Evolutionary conservation across 257 asterid species (phyloP).

Genomic region (Salvia rosmarinus): DNA sequence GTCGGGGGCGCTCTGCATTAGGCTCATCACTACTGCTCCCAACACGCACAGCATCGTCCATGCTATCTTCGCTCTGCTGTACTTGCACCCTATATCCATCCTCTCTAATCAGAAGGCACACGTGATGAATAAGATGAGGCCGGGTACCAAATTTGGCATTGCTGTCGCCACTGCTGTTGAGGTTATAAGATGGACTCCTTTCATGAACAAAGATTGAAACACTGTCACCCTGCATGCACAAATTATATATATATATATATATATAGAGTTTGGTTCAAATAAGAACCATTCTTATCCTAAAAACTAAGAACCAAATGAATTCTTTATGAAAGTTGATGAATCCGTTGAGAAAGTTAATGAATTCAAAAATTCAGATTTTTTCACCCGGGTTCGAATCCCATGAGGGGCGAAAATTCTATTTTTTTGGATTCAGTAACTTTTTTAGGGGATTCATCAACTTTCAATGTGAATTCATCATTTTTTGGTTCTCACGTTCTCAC

Average conservation of each 20-base stretch:
- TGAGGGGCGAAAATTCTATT: no score
- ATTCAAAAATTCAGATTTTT: no score
- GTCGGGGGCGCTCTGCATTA: slow-evolving; percentile 58
- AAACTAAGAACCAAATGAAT: no score
- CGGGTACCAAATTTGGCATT: slow-evolving; percentile 97
- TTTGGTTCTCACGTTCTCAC: no score
- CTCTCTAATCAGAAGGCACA: slow-evolving; percentile 80
- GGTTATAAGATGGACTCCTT: slow-evolving; percentile 75
- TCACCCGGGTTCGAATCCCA: no score
- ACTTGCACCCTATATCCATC: slow-evolving; percentile 62
- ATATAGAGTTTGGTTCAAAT: no score
- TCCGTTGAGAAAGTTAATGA: no score
- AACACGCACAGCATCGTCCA: slow-evolving; percentile 79
- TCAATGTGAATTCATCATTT: no score
- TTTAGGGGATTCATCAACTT: no score
- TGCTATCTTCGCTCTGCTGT: slow-evolving; percentile 73
- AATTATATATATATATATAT: not conserved
- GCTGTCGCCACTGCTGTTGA: slow-evolving; percentile 95
- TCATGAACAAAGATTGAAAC: slow-evolving; percentile 72
- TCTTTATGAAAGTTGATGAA: no score
- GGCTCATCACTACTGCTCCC: slow-evolving; percentile 79
- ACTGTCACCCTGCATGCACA: slow-evolving; percentile 63
- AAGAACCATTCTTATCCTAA: no score
- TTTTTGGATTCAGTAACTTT: no score
- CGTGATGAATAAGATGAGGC: slow-evolving; percentile 79